Evolutionary conservation across 1,284 basidiomycete genomes (phyloP), one percentile per base, ranked within the genome.

Genomic region (Trichosporon inkin): DNA sequence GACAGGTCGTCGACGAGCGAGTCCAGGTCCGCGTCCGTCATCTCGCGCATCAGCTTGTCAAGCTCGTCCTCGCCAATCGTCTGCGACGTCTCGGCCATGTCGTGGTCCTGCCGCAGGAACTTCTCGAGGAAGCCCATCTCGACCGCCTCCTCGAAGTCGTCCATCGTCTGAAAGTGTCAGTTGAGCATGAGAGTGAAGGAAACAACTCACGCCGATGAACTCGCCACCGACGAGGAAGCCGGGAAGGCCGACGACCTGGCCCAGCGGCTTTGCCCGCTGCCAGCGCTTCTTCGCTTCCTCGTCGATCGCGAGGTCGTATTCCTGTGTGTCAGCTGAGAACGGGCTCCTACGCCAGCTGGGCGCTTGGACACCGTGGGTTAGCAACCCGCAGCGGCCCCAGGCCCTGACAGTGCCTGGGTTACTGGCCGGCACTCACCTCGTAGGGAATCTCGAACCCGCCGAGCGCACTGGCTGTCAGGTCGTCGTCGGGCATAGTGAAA

Each of bases 81-180:
- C 59, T 68, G 66, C 32, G 60, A 63, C 16, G 63, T 60, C 34
- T 60, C 61, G 10, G 59, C 64, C 13, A 70, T 53, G 28, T 75
- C 72, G 36, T 66, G 55, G 58, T 76, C 71, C 64, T 77, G 75
- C 54, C 71, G 68, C 53, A 77, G 70, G 61, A 77, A 75, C 14
- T 57, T 28, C 47, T 65, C 68, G 36, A 77, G 69, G 0, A 66
- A 67, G 19, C 67, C 68, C 1, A 66, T 68, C 60, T 77, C 75
- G 38, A 76, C 73, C 10, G 75, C 75, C 19, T 77, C 65, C 62
- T 77, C 75, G 47, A 76, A 77, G 44, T 77, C 75, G 20, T 77
- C 75, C 73, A 77, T 77, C 2, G 72, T 75, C 75, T 76, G 55
- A 7, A n/a, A 37, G 16, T 14, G 16, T 14, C 40, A 41, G 19